Percentiles rank a stretch among this genome's conserved stretches.
Conservation (phyloP, 2,329 filamentous ascomycete genomes). For the Mycosphaerella sp. region DNA sequence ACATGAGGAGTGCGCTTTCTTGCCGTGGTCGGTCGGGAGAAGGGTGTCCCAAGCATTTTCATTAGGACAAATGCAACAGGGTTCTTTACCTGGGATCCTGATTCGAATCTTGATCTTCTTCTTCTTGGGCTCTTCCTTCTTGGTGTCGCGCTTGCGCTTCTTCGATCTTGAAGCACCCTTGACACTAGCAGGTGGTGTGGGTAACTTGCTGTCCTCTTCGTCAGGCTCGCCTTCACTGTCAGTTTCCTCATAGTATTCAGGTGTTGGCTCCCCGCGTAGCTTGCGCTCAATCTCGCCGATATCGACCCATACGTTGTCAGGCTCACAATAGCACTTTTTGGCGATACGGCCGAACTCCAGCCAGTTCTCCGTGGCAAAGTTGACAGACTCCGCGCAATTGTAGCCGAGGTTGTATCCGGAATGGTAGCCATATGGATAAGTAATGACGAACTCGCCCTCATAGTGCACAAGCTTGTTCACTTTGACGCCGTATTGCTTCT, state of each 20-base stretch:
- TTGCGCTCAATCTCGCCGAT: slow-evolving; percentile 94
- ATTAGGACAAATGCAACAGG: slow-evolving; percentile 89
- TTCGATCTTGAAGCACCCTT: slow-evolving; percentile 53
- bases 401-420: slow-evolving; percentile 97
- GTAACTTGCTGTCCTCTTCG: slow-evolving; percentile 56
- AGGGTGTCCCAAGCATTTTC: slow-evolving; percentile 75
- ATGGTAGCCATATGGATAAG: slow-evolving; percentile 96
- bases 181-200: slow-evolving; percentile 71
- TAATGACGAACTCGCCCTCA: slow-evolving; percentile 96
- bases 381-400: slow-evolving; percentile 98
- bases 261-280: slow-evolving; percentile 72
- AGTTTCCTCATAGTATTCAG: slow-evolving; percentile 74
- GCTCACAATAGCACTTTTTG: slow-evolving; percentile 93
- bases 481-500: slow-evolving; percentile 85
- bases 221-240: slow-evolving; percentile 60
- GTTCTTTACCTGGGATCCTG: slow-evolving; percentile 65
- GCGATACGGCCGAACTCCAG: slow-evolving; percentile 90
- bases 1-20: slow-evolving; percentile 81
- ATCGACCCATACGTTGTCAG: slow-evolving; percentile 98
- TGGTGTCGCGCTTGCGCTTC: slow-evolving; percentile 63
- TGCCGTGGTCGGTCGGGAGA: slow-evolving; percentile 80
- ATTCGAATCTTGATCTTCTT: slow-evolving; percentile 74
- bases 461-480: slow-evolving; percentile 95
- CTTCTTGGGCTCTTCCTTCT: slow-evolving; percentile 50
- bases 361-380: slow-evolving; percentile 95